Evolutionary conservation across 192 early-diverging fungal species (phyloP).

Genomic region (Haplosporangium gracile): DNA sequence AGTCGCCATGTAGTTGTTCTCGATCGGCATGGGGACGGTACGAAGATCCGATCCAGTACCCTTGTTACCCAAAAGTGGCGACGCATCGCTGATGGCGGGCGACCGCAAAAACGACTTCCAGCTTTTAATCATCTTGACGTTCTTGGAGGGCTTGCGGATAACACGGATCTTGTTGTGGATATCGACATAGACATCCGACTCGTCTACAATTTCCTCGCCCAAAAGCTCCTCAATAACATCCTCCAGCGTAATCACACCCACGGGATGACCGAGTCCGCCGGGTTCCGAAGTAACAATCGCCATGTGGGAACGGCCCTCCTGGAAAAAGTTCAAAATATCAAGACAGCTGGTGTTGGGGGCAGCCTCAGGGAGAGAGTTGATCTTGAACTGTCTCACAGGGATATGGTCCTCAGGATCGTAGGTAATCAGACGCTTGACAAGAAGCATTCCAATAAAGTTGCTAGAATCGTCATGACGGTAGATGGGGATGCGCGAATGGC

Average conservation of each 20-base stretch:
- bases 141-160: slow-evolving; percentile 59
- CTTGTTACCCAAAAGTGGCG: slow-evolving; percentile 12
- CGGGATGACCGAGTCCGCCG: slow-evolving; percentile 65
- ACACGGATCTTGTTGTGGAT: slow-evolving; percentile 70
- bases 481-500: slow-evolving; percentile 85
- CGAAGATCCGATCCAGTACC: background rate
- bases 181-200: slow-evolving; percentile 77
- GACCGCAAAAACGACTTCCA: slow-evolving; percentile 37
- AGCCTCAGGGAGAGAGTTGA: slow-evolving; percentile 68
- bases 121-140: slow-evolving; percentile 48
- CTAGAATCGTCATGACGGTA: slow-evolving; percentile 68
- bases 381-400: slow-evolving; percentile 71
- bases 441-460: slow-evolving; percentile 82
- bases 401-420: slow-evolving; percentile 78
- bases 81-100: slow-evolving; percentile 26
- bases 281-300: slow-evolving; percentile 71
- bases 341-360: slow-evolving; percentile 69
- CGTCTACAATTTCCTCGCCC: slow-evolving; percentile 87
- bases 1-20: slow-evolving; percentile 38
- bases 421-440: slow-evolving; percentile 82
- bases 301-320: slow-evolving; percentile 87
- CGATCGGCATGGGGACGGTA: slow-evolving; percentile 19
- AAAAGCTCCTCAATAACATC: slow-evolving; percentile 90
- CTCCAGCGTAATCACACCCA: slow-evolving; percentile 84
- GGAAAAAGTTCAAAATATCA: slow-evolving; percentile 88